Conservation (phyloP, 176 grass and related monocot genomes). For the Pontederia paniculata region DNA sequence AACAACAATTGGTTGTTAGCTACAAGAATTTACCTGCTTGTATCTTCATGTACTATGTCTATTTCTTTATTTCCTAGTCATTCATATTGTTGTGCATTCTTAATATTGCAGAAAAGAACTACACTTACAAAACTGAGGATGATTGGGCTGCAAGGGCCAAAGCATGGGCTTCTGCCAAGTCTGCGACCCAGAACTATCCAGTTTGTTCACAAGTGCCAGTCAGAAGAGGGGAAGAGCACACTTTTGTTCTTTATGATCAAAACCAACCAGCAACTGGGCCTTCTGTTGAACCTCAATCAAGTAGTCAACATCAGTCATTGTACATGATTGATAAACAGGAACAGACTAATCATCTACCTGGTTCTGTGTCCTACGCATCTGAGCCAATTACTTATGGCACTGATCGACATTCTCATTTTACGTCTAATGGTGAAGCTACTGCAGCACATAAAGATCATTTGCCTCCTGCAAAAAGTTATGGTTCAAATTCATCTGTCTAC, state of each 20-base stretch:
- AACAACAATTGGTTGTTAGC: too few relatives aligned
- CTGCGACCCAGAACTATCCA: slow-evolving; percentile 41
- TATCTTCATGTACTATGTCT: too few relatives aligned
- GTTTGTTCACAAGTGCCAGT: slow-evolving; percentile 29
- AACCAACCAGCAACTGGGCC: slow-evolving; percentile 39
- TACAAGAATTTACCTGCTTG: too few relatives aligned
- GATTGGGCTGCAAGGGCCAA: slow-evolving; percentile 86
- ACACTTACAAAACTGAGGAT: slow-evolving; percentile 31
- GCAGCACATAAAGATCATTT: slow-evolving; percentile 47
- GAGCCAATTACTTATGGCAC: slow-evolving; percentile 1
- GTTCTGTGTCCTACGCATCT: slow-evolving; percentile 32
- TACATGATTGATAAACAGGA: slow-evolving; percentile 44
- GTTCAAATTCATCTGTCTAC: slow-evolving; percentile 48
- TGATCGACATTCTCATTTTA: slow-evolving; percentile 25
- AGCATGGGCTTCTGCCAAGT: slow-evolving; percentile 69
- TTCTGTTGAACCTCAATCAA: slow-evolving; percentile 7
- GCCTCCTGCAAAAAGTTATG: slow-evolving; percentile 32
- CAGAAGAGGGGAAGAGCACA: slow-evolving; percentile 42
- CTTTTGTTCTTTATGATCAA: slow-evolving; percentile 38
- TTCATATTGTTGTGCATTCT: background rate
- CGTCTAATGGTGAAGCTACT: slow-evolving; percentile 26
- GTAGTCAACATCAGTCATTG: slow-evolving; percentile 13
- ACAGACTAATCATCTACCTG: slow-evolving; percentile 44
- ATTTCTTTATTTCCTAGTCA: too few relatives aligned
- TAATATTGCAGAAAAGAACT: slow-evolving; percentile 28